Base-by-base conservation (phyloP, 2,329 filamentous ascomycete species). In the Pestalotiopsis sp. region DNA sequence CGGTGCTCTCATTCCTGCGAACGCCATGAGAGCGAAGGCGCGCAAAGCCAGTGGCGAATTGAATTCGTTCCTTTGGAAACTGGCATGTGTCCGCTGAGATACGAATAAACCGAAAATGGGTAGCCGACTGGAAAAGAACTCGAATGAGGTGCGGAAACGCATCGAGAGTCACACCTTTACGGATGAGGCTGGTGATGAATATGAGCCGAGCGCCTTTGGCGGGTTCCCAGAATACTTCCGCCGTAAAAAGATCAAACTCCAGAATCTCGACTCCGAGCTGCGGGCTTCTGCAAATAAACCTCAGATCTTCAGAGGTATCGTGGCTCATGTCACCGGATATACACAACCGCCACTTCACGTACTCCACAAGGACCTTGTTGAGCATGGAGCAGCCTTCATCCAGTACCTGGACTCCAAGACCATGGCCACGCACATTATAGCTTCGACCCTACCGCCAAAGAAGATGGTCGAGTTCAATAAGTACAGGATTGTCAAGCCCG, bases 341-440 rank as follows among this genome's bases (percentile, higher is more conserved):
- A 99, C 96, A 0, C 95, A 98, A 75, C 96, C 96, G 0, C 94
- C 95, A 1, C 84, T 98, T 66, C 95, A 94, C 74, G 90, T 97
- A 59, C 87, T 99, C 20, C 95, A 97, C 82, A 90, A 86, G 66
- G 87, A 97, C 70, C 92, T 99, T 68, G 95, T 99, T 20, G 89
- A 92, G 74, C 91, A 98, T 87, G 96, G 96, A n/a, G 97, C 95
- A 39, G 93, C 92, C 0, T 98, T 97, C 74, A 87, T 98, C 70
- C 96, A 99, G 79, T 98, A 98, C 75, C 84, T 99, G 12, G 95
- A 98, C 79, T 92, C 91, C 49, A 99, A 99, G 83, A 98, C 95
- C 0, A 92, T 92, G 78, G 95, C 94, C 0, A 99, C 97, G 0
- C 95, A 99, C 78, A 97, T 99, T 73, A 94, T 99, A 74, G 95